Conservation (phyloP, 192 early-diverging fungal genomes). For the Allomyces javanicus region DNA sequence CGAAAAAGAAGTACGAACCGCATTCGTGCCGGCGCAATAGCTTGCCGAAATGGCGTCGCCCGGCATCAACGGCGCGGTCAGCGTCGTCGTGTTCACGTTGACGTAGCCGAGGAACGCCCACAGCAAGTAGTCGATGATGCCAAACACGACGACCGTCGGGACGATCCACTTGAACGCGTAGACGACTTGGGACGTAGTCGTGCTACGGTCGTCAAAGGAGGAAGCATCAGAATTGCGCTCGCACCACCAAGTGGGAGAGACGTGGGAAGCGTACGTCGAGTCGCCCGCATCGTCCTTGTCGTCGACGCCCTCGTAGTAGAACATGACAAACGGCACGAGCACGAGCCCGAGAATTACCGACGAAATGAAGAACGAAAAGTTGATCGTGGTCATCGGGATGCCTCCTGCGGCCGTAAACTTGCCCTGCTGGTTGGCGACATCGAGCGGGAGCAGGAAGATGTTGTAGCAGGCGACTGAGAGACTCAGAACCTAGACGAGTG, state of each 20-base stretch:
- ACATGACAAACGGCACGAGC: conserved; percentile 34
- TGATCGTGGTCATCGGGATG: conserved; percentile 30
- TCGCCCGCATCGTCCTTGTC: conserved; percentile 23
- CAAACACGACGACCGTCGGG: conserved; percentile 21
- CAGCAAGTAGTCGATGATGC: conserved; percentile 21
- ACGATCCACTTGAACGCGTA: conserved; percentile 37
- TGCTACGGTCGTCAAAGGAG: neutral
- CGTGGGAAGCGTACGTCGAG: conserved; percentile 10
- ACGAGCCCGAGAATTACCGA: conserved; percentile 24
- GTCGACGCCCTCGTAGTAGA: conserved; percentile 39
- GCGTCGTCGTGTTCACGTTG: conserved; percentile 1
- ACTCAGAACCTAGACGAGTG: conserved; percentile 15
- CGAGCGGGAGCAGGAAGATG: conserved; percentile 37
- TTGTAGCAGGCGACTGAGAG: conserved; percentile 28
- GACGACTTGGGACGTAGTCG: conserved; percentile 11
- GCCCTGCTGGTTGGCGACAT: conserved; percentile 37
- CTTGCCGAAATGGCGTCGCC: no score
- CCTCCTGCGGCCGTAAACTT: conserved; percentile 8
- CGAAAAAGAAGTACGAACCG: no score
- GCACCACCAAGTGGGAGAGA: neutral
- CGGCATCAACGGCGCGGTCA: neutral
- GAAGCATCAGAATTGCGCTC: neutral
- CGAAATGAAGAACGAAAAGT: conserved; percentile 24
- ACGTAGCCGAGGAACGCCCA: conserved; percentile 7
- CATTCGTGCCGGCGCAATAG: no score